Percentiles rank a stretch among this genome's conserved stretches.
Conservation (phyloP, 2,329 filamentous ascomycete species). For the Hymenotorrendiella dingleyae region DNA sequence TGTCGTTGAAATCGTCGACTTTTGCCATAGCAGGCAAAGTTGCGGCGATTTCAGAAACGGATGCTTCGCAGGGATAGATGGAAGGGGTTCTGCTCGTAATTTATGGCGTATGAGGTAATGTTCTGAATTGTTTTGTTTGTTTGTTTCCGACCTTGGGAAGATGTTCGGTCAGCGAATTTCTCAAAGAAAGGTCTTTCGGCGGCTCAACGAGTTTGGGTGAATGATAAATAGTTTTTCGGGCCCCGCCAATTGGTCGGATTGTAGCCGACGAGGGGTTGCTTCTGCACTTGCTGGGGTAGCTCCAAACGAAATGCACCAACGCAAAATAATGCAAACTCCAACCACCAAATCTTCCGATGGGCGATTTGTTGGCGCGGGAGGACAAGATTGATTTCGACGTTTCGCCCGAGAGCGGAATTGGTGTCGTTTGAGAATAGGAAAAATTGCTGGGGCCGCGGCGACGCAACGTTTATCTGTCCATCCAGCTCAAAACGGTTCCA, state of each 20-base stretch:
- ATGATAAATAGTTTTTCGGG: conserved; percentile 1
- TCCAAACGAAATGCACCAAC: no score
- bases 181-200: conserved; percentile 2
- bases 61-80: conserved; percentile 5
- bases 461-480: neutral
- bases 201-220: neutral
- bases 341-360: no score
- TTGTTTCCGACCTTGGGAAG: no score
- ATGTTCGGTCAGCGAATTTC: conserved; percentile 1
- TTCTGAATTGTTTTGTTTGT: neutral
- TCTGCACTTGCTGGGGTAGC: no score
- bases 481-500: conserved; percentile 4
- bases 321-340: no score
- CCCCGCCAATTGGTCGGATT: conserved; percentile 1
- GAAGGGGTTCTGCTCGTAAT: no score
- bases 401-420: no score
- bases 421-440: neutral
- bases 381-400: no score
- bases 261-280: neutral
- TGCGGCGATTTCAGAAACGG: conserved; percentile 21
- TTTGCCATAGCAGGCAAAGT: conserved; percentile 63
- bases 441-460: neutral
- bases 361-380: no score
- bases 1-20: conserved; percentile 62
- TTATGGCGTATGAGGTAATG: no score